A percentile compares a stretch with the other conserved stretches of the same genome.
Evolutionary conservation across 2,329 filamentous ascomycete species (phyloP).

Genomic region (Passalora sequoiae): DNA sequence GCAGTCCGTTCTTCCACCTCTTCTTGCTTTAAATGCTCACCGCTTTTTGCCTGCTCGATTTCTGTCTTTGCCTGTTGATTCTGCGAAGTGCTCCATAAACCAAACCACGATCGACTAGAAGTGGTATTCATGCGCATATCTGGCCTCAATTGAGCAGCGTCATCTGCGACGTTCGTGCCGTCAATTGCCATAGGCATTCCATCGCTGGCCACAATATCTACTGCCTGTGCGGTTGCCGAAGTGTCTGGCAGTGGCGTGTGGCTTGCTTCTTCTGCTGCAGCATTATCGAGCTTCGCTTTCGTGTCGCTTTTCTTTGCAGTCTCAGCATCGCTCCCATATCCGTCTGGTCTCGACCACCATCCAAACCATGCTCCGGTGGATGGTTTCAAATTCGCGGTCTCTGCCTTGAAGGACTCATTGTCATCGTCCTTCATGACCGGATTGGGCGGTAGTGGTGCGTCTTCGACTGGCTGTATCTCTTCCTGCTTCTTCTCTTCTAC

Average conservation of each 20-base stretch:
- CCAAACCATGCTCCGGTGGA: slow-evolving; percentile 39
- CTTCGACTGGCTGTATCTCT: slow-evolving; percentile 24
- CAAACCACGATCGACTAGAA: slow-evolving; percentile 43
- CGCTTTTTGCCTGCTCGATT: slow-evolving; percentile 19
- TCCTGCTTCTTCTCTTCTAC: slow-evolving; percentile 17
- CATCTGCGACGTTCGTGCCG: slow-evolving; percentile 2
- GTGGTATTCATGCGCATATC: slow-evolving; percentile 22
- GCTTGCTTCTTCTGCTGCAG: slow-evolving; percentile 35
- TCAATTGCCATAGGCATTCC: neutral
- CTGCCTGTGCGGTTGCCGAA: slow-evolving; percentile 14
- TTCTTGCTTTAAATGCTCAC: slow-evolving; percentile 16
- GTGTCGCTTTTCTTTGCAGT: slow-evolving; percentile 27
- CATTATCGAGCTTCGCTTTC: slow-evolving; percentile 25
- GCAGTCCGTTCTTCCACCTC: slow-evolving; percentile 13
- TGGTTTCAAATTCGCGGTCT: slow-evolving; percentile 20
- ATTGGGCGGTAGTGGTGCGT: slow-evolving; percentile 43
- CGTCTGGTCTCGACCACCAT: slow-evolving; percentile 50
- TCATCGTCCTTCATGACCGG: slow-evolving; percentile 28
- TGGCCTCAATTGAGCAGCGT: slow-evolving; percentile 14
- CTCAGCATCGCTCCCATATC: slow-evolving; percentile 37
- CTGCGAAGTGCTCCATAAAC: slow-evolving; percentile 46
- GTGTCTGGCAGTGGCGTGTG: slow-evolving; percentile 39
- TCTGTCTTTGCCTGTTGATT: slow-evolving; percentile 34
- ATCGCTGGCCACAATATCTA: slow-evolving; percentile 1
- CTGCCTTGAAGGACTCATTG: slow-evolving; percentile 22